A percentile compares a stretch with the other conserved stretches of the same genome.
Conservation (phyloP, 2,329 filamentous ascomycete genomes). For the Stachybotrys elegans region DNA sequence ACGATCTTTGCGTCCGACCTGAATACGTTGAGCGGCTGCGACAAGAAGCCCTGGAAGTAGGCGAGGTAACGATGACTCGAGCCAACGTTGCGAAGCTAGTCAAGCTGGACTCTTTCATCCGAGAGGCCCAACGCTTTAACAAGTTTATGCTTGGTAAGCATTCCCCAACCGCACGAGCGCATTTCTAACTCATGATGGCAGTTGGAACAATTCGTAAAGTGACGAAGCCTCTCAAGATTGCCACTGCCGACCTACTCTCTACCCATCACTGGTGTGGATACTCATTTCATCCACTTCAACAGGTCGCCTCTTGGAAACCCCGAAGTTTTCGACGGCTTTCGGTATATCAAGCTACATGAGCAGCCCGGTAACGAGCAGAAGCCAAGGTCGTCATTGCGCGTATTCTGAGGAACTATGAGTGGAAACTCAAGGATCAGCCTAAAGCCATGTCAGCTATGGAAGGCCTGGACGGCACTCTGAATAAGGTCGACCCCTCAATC, state of each 20-base stretch:
- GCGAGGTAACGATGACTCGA: background rate
- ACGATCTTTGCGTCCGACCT: background rate
- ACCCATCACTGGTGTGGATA: background rate
- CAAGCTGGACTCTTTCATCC: background rate
- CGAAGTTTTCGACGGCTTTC: background rate
- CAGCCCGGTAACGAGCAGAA: background rate
- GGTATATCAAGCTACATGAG: background rate
- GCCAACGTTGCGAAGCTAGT: background rate
- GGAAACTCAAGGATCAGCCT: background rate
- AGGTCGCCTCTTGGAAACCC: background rate
- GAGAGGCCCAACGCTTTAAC: background rate
- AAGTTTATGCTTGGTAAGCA: background rate
- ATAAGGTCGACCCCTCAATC: too few relatives aligned
- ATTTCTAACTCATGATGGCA: background rate
- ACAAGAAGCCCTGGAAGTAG: background rate
- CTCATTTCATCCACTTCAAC: background rate
- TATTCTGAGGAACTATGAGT: background rate
- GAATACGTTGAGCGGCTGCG: background rate
- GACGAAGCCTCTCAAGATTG: background rate
- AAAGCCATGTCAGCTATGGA: too few relatives aligned
- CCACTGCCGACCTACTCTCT: background rate
- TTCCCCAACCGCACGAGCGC: background rate
- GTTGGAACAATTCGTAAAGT: background rate
- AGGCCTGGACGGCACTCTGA: too few relatives aligned
- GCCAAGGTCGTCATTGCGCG: background rate